Conservation (phyloP, 2,329 filamentous ascomycete species). For the Cordyceps tenuipes region DNA sequence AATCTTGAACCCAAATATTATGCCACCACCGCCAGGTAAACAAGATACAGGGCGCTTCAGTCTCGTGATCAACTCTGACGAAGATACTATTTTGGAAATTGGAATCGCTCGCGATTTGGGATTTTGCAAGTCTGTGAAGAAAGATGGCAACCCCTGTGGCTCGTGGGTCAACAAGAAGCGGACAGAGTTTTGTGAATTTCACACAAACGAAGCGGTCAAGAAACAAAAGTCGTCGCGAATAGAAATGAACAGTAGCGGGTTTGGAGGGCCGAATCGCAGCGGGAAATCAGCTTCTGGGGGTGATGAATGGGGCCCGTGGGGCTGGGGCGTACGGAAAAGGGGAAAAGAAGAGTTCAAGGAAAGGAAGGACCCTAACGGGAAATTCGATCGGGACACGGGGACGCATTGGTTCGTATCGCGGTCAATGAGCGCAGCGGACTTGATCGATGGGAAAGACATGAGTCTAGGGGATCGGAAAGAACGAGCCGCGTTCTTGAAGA, state of each 20-base stretch:
- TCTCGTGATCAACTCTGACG: constrained; percentile 74
- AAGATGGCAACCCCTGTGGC: constrained; percentile 72
- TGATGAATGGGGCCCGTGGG: constrained; percentile 15
- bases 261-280: constrained; percentile 25
- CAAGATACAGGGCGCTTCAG: constrained; percentile 77
- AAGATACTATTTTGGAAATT: constrained; percentile 84
- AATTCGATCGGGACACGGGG: constrained; percentile 52
- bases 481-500: constrained; percentile 57
- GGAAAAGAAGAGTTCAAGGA: no score
- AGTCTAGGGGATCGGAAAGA: constrained; percentile 50
- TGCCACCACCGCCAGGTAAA: constrained; percentile 72
- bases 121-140: constrained; percentile 77
- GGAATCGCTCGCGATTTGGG: constrained; percentile 78
- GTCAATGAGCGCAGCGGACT: constrained; percentile 45
- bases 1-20: constrained; percentile 82
- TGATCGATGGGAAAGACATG: constrained; percentile 57
- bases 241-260: constrained; percentile 68
- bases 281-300: constrained; percentile 15
- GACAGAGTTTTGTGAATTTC: constrained; percentile 87
- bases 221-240: constrained; percentile 59
- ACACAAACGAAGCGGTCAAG: constrained; percentile 72
- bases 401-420: constrained; percentile 46
- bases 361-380: constrained; percentile 22
- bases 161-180: constrained; percentile 82
- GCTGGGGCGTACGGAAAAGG: no score